Base-by-base conservation (phyloP, 495 filamentous ascomycete species). In the Penicillium steckii region DNA sequence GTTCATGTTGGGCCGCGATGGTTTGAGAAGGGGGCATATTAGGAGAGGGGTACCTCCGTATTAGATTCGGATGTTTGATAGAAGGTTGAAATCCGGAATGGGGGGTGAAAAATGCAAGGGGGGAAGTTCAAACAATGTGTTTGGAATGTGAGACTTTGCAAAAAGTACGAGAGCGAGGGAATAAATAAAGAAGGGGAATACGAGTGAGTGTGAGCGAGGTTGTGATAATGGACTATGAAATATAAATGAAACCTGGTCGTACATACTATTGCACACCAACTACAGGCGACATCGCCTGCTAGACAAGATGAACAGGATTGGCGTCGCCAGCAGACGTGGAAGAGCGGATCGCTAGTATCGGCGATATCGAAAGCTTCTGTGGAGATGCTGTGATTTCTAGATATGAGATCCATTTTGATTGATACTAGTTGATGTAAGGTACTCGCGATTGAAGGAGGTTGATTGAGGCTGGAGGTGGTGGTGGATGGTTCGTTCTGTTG, bases 261-360 rank as follows among this genome's bases (percentile, higher is more conserved):
- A 71, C 77, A 48, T 71, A 82, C 78, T 56, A 75, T 67, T n/a
- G 78, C 65, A 60, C 79, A 82, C 79, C 79, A 82, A 37, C 78
- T 78, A 65, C 79, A 82, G 22, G 62, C 56, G 10, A 66, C 53
- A 47, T 66, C 59, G 7, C 70, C 67, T 26, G 61, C 43, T 26
- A 79, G 50, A 54, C 75, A 79, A 23, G 57, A 50, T n/a, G 61
- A 60, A 50, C 75, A 79, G 7, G 74, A 74, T 52, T 79, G 75
- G 13, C 70, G 63, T 9, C 72, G 60, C 75, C 75, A 79, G 56
- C 76, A 79, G 22, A 65, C 22, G 26, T 66, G 57, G 44, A 76
- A 74, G 13, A 74, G 61, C 13, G 67, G 59, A 26, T 74, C 70
- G 30, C 37, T 55, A 9, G 13, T 22, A 1, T 68, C 48, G 19